Percentiles rank a stretch among this genome's conserved stretches.
phyloP scores from a whole-genome alignment of 805 yeast species.

The Barnettozyma sp. region DNA sequence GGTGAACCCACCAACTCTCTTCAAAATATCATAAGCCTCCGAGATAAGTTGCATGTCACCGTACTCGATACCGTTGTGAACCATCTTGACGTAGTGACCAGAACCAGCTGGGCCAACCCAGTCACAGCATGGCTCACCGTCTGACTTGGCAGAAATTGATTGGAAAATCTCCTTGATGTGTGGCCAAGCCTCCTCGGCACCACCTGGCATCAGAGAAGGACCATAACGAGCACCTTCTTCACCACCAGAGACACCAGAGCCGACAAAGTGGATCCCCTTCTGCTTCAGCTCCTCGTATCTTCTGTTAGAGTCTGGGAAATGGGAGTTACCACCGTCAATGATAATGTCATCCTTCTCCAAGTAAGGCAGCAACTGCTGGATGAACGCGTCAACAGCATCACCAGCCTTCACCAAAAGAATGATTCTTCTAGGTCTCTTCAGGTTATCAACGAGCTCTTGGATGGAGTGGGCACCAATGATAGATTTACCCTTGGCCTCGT shows the following conservation, averaged over 20 bases:
- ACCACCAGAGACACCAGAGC: constrained; percentile 99
- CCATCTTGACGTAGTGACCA: constrained; percentile 99
- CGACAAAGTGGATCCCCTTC: constrained; percentile 88
- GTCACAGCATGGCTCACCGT: constrained; percentile 99
- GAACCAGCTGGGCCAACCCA: constrained; percentile 99
- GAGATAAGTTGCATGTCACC: constrained; percentile 99
- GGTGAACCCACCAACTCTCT: constrained; percentile 85
- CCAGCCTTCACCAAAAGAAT: constrained; percentile 96
- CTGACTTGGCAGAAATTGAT: constrained; percentile 90
- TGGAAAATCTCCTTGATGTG: constrained; percentile 96
- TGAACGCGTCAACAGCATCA: constrained; percentile 86
- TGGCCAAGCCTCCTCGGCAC: constrained; percentile 97
- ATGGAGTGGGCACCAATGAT: constrained; percentile 93
- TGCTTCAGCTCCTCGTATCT: constrained; percentile 83
- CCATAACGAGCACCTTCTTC: constrained; percentile 99
- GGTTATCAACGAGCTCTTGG: constrained; percentile 76
- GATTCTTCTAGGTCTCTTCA: constrained; percentile 96
- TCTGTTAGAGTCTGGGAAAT: constrained; percentile 98
- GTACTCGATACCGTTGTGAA: constrained; percentile 98
- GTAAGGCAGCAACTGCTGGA: constrained; percentile 79
- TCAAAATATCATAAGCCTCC: constrained; percentile 95
- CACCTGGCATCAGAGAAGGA: constrained; percentile 99
- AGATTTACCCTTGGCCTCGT: constrained; percentile 96
- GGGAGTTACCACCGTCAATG: constrained; percentile 99
- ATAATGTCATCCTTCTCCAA: constrained; percentile 96